A percentile compares a stretch with the other conserved stretches of the same genome.
phyloP scores from a whole-genome alignment of 306 rosid species.

The Vigna trinervia region DNA sequence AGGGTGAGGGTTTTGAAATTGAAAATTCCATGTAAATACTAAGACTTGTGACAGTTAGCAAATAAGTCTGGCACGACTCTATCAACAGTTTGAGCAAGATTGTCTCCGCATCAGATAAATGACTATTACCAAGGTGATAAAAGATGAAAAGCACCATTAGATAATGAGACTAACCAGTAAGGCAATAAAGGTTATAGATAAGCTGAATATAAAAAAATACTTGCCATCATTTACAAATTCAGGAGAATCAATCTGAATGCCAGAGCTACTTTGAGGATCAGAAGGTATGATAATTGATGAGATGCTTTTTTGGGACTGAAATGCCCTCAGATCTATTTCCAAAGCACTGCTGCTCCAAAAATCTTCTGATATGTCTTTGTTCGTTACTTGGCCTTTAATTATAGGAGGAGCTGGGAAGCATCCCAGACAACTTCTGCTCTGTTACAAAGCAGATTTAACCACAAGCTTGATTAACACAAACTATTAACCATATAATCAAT shows the following conservation, averaged over 20 bases:
- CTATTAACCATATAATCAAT: conserved; percentile 32
- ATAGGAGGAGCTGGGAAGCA: conserved; percentile 56
- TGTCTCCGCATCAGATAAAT: conserved; percentile 5
- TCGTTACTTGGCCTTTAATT: conserved; percentile 53
- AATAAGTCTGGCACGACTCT: not conserved
- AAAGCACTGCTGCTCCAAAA: conserved; percentile 72
- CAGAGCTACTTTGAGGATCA: conserved; percentile 57
- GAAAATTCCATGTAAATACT: conserved; percentile 18
- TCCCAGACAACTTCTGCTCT: conserved; percentile 95
- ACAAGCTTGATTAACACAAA: conserved; percentile 58
- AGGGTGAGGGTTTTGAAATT: conserved; percentile 1
- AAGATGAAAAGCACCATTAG: conserved; percentile 27
- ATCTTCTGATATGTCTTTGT: conserved; percentile 66
- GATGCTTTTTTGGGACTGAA: conserved; percentile 63
- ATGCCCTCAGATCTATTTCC: conserved; percentile 64
- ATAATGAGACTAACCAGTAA: conserved; percentile 31
- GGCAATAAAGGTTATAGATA: conserved; percentile 24
- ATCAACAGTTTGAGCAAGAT: conserved; percentile 21
- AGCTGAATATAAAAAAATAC: conserved; percentile 40
- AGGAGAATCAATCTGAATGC: conserved; percentile 57
- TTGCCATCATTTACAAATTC: conserved; percentile 83
- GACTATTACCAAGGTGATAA: conserved; percentile 8
- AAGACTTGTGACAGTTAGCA: conserved; percentile 13
- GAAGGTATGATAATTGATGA: conserved; percentile 48
- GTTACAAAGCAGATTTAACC: conserved; percentile 74